Evolutionary conservation across 495 filamentous ascomycete species (phyloP).

Genomic region (Trichoderma asperelloides): DNA sequence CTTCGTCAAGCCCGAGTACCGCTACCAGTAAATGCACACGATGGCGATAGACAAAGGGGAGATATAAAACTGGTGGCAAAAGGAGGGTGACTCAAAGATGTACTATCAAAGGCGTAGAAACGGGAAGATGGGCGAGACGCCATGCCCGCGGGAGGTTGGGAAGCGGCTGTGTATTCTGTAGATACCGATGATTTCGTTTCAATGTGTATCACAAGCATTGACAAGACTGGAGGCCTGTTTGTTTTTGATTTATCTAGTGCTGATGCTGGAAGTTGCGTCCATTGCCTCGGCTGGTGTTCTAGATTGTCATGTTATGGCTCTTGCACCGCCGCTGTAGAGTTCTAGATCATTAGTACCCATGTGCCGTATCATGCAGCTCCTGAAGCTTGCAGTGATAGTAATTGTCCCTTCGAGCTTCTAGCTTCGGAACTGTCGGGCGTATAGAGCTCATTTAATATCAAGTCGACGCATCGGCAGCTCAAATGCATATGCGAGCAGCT

Average conservation of each 20-base stretch:
- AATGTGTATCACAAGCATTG: conserved; percentile 6
- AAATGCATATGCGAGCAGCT: not conserved
- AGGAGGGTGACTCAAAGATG: not conserved
- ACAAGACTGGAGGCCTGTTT: not conserved
- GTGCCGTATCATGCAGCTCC: not conserved
- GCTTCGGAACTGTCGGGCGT: not conserved
- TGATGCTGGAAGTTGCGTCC: not conserved
- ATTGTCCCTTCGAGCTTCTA: not conserved
- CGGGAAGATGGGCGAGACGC: not conserved
- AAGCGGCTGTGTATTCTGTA: conserved; percentile 10
- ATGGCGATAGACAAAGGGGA: not conserved
- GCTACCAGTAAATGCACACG: conserved; percentile 38
- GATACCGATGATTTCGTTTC: not conserved
- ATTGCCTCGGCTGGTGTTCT: not conserved
- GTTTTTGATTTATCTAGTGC: not conserved
- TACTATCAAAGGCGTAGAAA: conserved; percentile 7
- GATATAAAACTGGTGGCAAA: not conserved
- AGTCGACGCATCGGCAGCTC: not conserved
- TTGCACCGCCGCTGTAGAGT: not conserved
- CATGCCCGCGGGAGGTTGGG: not conserved
- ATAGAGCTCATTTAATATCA: not conserved
- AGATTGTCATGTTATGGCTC: not conserved
- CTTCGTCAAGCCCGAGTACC: conserved; percentile 86
- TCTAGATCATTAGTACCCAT: too few species aligned
- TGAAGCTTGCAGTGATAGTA: not conserved